Conservation (phyloP, 2,329 filamentous ascomycete species). For the Aureobasidium sp. region DNA sequence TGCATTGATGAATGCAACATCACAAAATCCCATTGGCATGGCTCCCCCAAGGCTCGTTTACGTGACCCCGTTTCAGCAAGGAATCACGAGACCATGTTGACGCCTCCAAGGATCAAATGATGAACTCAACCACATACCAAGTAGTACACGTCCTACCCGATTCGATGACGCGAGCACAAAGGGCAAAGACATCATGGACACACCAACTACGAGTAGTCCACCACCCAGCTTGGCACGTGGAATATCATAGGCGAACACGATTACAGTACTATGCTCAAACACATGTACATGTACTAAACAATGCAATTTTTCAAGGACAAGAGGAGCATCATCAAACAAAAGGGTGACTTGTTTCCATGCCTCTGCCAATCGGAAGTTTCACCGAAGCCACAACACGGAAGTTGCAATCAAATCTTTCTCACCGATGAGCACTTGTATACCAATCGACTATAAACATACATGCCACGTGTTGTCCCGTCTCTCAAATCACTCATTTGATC, state of each 20-base stretch:
- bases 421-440: background rate
- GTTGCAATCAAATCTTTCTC: background rate
- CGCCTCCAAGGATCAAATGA: background rate
- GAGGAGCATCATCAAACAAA: too few relatives aligned
- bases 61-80: background rate
- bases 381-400: background rate
- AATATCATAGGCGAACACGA: background rate
- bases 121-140: background rate
- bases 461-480: background rate
- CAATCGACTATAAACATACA: background rate
- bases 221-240: background rate
- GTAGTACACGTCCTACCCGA: background rate
- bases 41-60: background rate
- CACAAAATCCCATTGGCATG: background rate
- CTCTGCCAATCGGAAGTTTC: background rate
- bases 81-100: background rate
- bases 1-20: background rate
- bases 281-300: background rate
- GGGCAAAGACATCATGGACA: background rate
- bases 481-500: background rate
- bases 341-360: background rate
- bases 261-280: background rate
- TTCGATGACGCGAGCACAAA: conserved; percentile 2
- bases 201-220: background rate
- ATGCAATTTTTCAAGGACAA: background rate